These are phyloP conservation scores for Rhodamnia argentea DNA, from an alignment of 345 rosid species.

Conservation along the genomic window DNA sequence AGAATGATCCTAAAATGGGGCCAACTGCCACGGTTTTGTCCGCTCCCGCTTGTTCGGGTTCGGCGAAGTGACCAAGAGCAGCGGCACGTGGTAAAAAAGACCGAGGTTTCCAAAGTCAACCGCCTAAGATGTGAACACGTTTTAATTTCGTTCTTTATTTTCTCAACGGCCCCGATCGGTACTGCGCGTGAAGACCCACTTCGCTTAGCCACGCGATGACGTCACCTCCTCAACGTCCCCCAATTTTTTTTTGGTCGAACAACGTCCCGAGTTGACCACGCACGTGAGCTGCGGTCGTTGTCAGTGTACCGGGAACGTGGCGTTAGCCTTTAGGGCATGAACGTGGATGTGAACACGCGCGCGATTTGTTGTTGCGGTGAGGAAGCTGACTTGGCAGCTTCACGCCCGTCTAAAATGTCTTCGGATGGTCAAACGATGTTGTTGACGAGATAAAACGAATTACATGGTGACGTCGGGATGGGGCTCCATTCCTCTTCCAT, in stretches of 20 bases:
- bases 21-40: not conserved
- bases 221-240: too few species aligned
- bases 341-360: not conserved
- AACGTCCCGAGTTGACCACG: too few species aligned
- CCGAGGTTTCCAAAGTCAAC: too few species aligned
- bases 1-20: rapidly evolving
- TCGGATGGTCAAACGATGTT: not conserved
- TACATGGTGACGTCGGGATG: not conserved
- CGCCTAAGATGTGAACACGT: too few species aligned
- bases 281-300: too few species aligned
- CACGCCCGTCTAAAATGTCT: not conserved
- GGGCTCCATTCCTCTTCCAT: not conserved
- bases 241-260: too few species aligned
- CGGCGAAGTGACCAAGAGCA: not conserved
- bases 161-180: too few species aligned
- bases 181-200: too few species aligned
- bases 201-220: too few species aligned
- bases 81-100: too few species aligned
- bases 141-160: too few species aligned
- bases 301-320: not conserved
- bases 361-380: not conserved
- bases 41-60: not conserved
- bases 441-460: too few species aligned
- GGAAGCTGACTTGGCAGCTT: not conserved
- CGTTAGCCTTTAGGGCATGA: not conserved